phyloP scores from a whole-genome alignment of 352 stramenopile genomes.

The Phytophthora uliginosa region DNA sequence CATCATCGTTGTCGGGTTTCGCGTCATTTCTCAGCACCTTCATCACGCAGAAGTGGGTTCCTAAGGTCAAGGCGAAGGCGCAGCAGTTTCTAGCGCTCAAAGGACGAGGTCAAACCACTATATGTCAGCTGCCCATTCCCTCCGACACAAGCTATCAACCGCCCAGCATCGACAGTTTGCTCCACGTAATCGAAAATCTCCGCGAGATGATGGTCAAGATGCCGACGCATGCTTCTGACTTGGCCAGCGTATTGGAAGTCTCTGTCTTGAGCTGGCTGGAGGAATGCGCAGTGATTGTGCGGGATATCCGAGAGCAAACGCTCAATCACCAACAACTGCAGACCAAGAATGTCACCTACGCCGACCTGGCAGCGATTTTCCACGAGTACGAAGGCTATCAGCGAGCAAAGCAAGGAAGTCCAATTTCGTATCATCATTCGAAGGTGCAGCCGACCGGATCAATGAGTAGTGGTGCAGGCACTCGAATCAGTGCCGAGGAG shows the following conservation, averaged over 20 bases:
- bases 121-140: conserved; percentile 62
- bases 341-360: conserved; percentile 56
- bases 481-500: conserved; percentile 39
- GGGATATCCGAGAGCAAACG: conserved; percentile 81
- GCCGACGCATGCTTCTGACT: conserved; percentile 65
- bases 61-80: conserved; percentile 77
- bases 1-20: conserved; percentile 45
- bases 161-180: conserved; percentile 78
- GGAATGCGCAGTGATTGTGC: conserved; percentile 75
- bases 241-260: conserved; percentile 70
- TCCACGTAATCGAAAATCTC: conserved; percentile 75
- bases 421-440: conserved; percentile 64
- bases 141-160: conserved; percentile 84
- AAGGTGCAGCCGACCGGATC: conserved; percentile 41
- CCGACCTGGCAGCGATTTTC: conserved; percentile 66
- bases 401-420: conserved; percentile 57
- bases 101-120: conserved; percentile 52
- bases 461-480: not conserved
- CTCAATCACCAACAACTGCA: conserved; percentile 77
- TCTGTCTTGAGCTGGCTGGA: conserved; percentile 79
- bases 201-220: conserved; percentile 81
- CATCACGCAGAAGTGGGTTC: conserved; percentile 79
- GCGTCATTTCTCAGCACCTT: conserved; percentile 73
- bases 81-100: conserved; percentile 75
- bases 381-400: conserved; percentile 81